Base-by-base conservation (phyloP, 768 basidiomycete genomes). In the Phlebiopsis gigantea region DNA sequence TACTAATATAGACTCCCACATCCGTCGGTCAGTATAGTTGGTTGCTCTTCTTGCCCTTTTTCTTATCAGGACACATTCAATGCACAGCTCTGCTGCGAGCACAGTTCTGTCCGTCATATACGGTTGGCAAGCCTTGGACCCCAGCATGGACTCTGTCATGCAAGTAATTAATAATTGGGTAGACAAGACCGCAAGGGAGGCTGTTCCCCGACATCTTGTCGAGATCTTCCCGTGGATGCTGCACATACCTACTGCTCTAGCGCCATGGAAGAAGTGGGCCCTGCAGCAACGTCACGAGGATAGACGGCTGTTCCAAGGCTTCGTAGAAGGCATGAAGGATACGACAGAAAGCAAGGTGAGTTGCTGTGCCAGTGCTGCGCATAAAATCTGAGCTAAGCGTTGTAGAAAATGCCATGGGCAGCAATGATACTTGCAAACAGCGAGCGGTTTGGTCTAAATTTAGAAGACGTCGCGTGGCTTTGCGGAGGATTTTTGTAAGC, bases 11-110 rank as follows among this genome's bases (percentile, higher is more conserved):
- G 64, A 68, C 43, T 63, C 69, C 10, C 70, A 71, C 46, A 61
- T 74, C 34, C 66, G 67, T 19, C 67, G 71, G 70, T 73, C 39
- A 15, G 28, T n/a, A 60, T 73, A 19, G 72, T 72, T 2, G 69
- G 75, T 26, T 75, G 78, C 62, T 55, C 51, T 6, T 74, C 8
- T 42, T 7, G 14, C 70, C 57, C 57, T 77, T 9, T 60, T 52
- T 25, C 70, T 75, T 58, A 12, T 34, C 26, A n/a, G n/a, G n/a
- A n/a, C n/a, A n/a, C n/a, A n/a, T n/a, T 9, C 34, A 12, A 34
- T 34, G 7, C 31, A 9, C 8, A 39, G 34, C 34, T 2, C 34
- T 17, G 17, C 12, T 9, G 34, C 34, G 3, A 39, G 34, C 8
- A 39, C 34, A 3, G 17, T 39, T 17, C 17, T 39, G 34, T 39